phyloP scores from a whole-genome alignment of 306 rosid species.

The Luffa acutangula region DNA sequence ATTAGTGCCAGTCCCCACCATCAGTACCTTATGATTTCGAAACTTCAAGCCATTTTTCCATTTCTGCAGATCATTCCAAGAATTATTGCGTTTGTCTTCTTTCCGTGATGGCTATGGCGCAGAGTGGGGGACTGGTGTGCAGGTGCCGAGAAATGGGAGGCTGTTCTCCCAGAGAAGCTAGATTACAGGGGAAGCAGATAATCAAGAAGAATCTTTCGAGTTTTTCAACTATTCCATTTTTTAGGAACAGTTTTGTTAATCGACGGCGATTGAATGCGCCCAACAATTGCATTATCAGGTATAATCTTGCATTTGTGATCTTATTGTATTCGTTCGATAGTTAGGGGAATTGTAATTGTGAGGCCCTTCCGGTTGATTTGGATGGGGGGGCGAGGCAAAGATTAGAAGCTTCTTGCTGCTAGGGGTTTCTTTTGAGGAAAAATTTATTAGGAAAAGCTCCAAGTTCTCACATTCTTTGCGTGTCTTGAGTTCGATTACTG shows the following conservation, averaged over 20 bases:
- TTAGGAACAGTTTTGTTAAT: slow-evolving; percentile 2
- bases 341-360: not conserved
- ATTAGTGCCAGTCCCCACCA: not conserved
- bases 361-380: not conserved
- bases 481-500: not conserved
- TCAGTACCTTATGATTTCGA: not conserved
- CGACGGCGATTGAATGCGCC: slow-evolving; percentile 6
- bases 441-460: not conserved
- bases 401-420: not conserved
- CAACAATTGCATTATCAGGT: slow-evolving; percentile 22
- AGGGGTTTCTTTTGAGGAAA: not conserved
- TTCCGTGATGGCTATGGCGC: slow-evolving; percentile 14
- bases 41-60: not conserved
- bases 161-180: slow-evolving; percentile 2
- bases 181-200: slow-evolving; percentile 3
- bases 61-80: not conserved
- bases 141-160: slow-evolving; percentile 8
- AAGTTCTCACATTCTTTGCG: not conserved
- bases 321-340: not conserved
- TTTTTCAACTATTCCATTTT: slow-evolving; percentile 15
- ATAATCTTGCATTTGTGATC: not conserved
- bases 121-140: slow-evolving; percentile 12
- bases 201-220: slow-evolving; percentile 10
- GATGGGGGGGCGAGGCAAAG: not conserved
- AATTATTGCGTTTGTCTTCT: not conserved